These are phyloP conservation scores for Fraxinus americana DNA, from an alignment of 257 asterid species.

Conservation along the genomic window DNA sequence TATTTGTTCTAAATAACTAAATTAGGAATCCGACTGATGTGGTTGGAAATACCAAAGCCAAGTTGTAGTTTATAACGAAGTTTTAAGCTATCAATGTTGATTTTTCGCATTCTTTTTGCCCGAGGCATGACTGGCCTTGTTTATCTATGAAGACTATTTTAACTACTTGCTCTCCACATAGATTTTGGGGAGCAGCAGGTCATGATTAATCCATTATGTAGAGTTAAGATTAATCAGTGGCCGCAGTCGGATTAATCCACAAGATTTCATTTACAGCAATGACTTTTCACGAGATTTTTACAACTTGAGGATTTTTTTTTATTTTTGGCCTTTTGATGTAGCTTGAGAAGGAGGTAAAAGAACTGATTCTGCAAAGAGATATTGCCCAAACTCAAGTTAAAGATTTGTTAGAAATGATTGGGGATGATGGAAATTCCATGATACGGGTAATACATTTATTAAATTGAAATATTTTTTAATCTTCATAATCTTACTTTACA, in stretches of 20 bases:
- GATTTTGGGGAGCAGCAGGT: too few relatives aligned
- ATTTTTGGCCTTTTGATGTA: conserved; percentile 30
- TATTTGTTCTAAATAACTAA: background rate
- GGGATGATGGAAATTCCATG: conserved; percentile 47
- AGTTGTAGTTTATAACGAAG: background rate
- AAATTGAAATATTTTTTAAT: background rate
- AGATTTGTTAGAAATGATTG: conserved; percentile 62
- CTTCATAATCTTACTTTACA: background rate
- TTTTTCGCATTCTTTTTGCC: background rate
- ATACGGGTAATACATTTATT: conserved; percentile 43
- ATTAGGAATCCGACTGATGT: background rate
- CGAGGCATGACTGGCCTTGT: background rate
- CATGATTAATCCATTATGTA: background rate
- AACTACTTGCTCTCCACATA: background rate
- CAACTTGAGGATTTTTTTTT: conserved; percentile 14
- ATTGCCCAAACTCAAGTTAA: conserved; percentile 79
- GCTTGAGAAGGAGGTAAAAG: conserved; percentile 81
- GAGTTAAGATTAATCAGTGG: background rate
- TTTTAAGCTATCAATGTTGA: background rate
- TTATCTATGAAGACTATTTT: background rate
- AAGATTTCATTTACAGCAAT: background rate
- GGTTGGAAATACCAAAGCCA: background rate
- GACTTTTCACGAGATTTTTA: background rate
- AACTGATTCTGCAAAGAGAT: conserved; percentile 76
- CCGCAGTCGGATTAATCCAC: background rate